Conservation (phyloP, 1,139 yeast genomes). For the Debaryomyces psychrophilus region DNA sequence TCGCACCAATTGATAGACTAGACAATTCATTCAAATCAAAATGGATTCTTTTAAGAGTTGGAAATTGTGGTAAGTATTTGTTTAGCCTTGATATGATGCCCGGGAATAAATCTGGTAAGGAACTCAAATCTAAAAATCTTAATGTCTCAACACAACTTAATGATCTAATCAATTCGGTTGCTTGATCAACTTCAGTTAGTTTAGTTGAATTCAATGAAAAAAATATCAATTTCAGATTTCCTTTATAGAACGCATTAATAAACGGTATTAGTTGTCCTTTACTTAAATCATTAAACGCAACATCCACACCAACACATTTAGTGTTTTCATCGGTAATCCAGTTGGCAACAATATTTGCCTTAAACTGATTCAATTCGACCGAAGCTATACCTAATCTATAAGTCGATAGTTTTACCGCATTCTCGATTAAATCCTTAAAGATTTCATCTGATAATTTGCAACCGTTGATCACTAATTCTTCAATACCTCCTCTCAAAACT, state of each 20-base stretch:
- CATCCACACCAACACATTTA: constrained; percentile 77
- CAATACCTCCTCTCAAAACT: constrained; percentile 67
- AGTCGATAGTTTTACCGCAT: constrained; percentile 58
- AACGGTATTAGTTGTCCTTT: constrained; percentile 56
- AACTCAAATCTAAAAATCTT: constrained; percentile 76
- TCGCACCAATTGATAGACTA: constrained; percentile 62
- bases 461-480: constrained; percentile 82
- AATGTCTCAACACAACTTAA: constrained; percentile 58
- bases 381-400: constrained; percentile 79
- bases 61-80: constrained; percentile 65
- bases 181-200: constrained; percentile 56
- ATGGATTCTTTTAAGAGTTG: constrained; percentile 70
- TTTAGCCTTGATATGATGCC: constrained; percentile 63
- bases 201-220: constrained; percentile 76
- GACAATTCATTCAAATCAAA: constrained; percentile 72
- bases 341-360: constrained; percentile 56
- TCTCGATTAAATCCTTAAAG: constrained; percentile 53
- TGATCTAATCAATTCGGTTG: constrained; percentile 53
- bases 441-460: constrained; percentile 60
- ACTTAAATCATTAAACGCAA: constrained; percentile 78
- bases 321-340: constrained; percentile 62
- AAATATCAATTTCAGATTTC: constrained; percentile 51
- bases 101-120: constrained; percentile 75
- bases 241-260: constrained; percentile 42
- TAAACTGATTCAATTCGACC: constrained; percentile 60